Base-by-base conservation (phyloP, 2,329 filamentous ascomycete species). In the Diaporthe batatas region DNA sequence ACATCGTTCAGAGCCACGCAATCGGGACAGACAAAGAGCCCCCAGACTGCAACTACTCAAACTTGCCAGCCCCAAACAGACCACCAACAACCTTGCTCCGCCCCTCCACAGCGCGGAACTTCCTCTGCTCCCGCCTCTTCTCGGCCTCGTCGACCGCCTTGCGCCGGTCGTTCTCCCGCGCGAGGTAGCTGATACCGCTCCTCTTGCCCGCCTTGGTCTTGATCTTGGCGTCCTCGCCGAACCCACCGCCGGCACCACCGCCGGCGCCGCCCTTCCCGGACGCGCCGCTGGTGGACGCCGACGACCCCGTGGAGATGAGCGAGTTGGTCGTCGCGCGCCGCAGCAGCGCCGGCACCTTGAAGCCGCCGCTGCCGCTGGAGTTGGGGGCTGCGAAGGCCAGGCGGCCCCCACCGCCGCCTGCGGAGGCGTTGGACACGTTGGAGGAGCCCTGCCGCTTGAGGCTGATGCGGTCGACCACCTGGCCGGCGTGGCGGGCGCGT, bases 281-380 rank as follows among this genome's bases (percentile, higher is more conserved):
- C n/a, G 39, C 39, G 42, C 25, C 21, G 53, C 51, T 49, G 12
- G 55, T 36, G 12, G 55, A 29, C 29, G n/a, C n/a, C n/a, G 29
- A 29, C 3, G 57, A 34, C 4, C 71, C 75, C 16, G 58, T 51
- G 12, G 70, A 70, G 23, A 86, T 79, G 21, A 88, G 82, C 34
- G 88, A 90, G 78, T 91, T 91, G 16, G 91, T 92, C 0, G 93
- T 96, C 6, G 93, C 93, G 39, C 93, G 89, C 34, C 93, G 89
- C 23, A 96, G 87, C 25, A 96, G 86, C 0, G 89, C 87, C 0
- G 94, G 93, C 1, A 93, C 89, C 77, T 90, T 91, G 87, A 94
- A 93, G 0, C 84, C 83, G 4, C 79, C 78, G 14, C 29, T 5
- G 29, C 79, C 75, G 72, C 81, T 76, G 2, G 84, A 81, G 1